phyloP scores from a whole-genome alignment of 331 rosid genomes.

The Quercus phellos region DNA sequence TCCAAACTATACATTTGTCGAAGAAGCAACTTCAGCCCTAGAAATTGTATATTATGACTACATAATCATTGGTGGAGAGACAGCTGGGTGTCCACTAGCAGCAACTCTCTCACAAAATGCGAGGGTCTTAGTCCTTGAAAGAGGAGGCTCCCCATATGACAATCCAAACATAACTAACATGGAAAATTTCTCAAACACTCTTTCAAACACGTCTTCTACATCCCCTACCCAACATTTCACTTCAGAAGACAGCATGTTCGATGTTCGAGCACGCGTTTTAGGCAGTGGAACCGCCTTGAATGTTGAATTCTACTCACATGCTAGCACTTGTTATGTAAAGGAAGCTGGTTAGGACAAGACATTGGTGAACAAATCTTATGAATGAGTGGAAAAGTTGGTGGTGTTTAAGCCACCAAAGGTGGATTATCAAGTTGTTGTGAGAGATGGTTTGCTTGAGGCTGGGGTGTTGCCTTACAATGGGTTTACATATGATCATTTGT shows the following conservation, averaged over 20 bases:
- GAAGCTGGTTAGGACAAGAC: slow-evolving; percentile 40
- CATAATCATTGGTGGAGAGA: slow-evolving; percentile 68
- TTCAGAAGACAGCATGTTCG: slow-evolving; percentile 53
- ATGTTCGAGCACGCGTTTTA: slow-evolving; percentile 38
- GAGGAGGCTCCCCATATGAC: slow-evolving; percentile 66
- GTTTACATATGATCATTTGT: slow-evolving; percentile 44
- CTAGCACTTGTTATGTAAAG: slow-evolving; percentile 29
- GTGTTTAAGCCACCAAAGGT: slow-evolving; percentile 44
- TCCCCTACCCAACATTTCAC: slow-evolving; percentile 62
- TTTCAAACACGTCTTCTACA: slow-evolving; percentile 34
- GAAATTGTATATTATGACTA: slow-evolving; percentile 36
- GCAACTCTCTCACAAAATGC: slow-evolving; percentile 61
- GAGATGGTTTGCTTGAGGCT: slow-evolving; percentile 49
- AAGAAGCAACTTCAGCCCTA: slow-evolving; percentile 54
- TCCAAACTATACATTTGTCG: slow-evolving; percentile 32
- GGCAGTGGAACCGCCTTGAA: slow-evolving; percentile 67
- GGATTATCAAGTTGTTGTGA: slow-evolving; percentile 62
- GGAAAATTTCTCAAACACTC: slow-evolving; percentile 25
- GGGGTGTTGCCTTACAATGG: slow-evolving; percentile 64
- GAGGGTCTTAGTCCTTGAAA: slow-evolving; percentile 51
- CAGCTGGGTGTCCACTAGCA: slow-evolving; percentile 72
- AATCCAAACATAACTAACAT: slow-evolving; percentile 38
- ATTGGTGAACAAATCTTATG: slow-evolving; percentile 37
- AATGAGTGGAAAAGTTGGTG: slow-evolving; percentile 62
- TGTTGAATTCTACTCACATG: slow-evolving; percentile 58